Conservation (phyloP, 805 yeast genomes). For the Saccharomycopsis amapae region DNA sequence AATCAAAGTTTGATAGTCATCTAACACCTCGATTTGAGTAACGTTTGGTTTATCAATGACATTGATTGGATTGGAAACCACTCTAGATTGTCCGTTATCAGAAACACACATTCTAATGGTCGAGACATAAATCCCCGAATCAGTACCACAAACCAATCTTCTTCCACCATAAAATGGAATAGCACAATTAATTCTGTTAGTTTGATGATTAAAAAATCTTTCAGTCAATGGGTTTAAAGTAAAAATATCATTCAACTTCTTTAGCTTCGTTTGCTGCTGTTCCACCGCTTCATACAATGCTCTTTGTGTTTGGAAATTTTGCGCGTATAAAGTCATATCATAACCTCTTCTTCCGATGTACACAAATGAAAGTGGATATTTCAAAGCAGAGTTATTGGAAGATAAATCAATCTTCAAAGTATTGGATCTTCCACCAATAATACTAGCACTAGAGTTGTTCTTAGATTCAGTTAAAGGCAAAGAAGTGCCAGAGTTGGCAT, state of each 20-base stretch:
- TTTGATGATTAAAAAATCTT: conserved; percentile 59
- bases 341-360: conserved; percentile 22
- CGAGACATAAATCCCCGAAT: conserved; percentile 80
- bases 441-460: conserved; percentile 2
- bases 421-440: conserved; percentile 13
- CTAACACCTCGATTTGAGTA: conserved; percentile 84
- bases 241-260: conserved; percentile 70
- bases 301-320: conserved; percentile 45
- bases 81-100: conserved; percentile 43
- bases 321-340: conserved; percentile 20
- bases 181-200: conserved; percentile 79
- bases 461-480: not conserved
- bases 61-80: conserved; percentile 66
- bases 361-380: conserved; percentile 17
- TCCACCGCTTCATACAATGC: conserved; percentile 74
- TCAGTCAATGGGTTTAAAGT: conserved; percentile 70
- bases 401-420: conserved; percentile 12
- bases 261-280: conserved; percentile 68
- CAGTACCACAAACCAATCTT: conserved; percentile 84
- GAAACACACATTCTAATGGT: conserved; percentile 47
- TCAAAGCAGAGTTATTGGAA: not conserved
- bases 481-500: not conserved
- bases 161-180: conserved; percentile 94
- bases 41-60: conserved; percentile 70
- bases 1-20: conserved; percentile 79